phyloP scores from a whole-genome alignment of 192 early-diverging fungal species.

The Rhizophagus clarus region DNA sequence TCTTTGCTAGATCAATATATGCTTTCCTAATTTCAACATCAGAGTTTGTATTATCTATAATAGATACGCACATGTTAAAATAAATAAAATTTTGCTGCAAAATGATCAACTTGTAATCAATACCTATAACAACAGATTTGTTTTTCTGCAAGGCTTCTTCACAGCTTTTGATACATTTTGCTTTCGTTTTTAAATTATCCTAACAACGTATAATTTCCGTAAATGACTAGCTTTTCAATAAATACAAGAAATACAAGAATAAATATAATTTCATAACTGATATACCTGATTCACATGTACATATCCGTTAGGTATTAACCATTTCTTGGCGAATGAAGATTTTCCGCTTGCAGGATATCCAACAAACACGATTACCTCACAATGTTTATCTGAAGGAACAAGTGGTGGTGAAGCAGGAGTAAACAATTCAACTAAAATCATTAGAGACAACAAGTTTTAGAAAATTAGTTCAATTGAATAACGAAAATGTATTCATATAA shows the following conservation, averaged over 20 bases:
- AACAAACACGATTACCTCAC: constrained; percentile 74
- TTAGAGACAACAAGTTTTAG: not conserved
- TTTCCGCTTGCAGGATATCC: constrained; percentile 89
- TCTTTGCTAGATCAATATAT: constrained; percentile 68
- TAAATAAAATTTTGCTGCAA: not conserved
- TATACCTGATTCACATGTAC: constrained; percentile 68
- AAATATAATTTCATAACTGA: not conserved
- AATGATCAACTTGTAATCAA: not conserved
- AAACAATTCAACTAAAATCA: constrained; percentile 35
- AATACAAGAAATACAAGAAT: not conserved
- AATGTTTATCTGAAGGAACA: constrained; percentile 32
- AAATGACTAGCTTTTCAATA: not conserved
- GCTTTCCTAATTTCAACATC: constrained; percentile 55
- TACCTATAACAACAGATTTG: constrained; percentile 74
- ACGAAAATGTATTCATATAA: not conserved
- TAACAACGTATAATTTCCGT: constrained; percentile 37
- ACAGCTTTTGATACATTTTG: constrained; percentile 70
- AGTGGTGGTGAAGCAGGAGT: constrained; percentile 39
- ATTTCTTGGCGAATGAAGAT: constrained; percentile 66
- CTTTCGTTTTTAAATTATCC: constrained; percentile 76
- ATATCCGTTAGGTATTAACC: constrained; percentile 67
- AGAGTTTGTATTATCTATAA: constrained; percentile 81
- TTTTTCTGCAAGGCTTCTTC: constrained; percentile 53
- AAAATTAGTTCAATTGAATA: not conserved
- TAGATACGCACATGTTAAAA: not conserved